phyloP scores from a whole-genome alignment of 345 rosid genomes.

The Melaleuca alternifolia region DNA sequence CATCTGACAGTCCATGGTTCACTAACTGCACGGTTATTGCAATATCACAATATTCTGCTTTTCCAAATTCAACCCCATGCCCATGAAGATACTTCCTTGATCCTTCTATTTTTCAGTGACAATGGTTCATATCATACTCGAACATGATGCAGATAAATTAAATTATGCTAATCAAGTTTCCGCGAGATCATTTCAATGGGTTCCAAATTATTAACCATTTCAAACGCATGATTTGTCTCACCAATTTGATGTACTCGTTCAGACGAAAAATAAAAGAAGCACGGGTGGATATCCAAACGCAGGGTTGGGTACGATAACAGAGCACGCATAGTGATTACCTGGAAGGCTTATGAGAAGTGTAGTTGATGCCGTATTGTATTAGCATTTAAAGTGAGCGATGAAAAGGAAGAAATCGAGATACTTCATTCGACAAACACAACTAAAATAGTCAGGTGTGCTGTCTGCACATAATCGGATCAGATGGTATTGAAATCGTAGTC shows the following conservation, averaged over 20 bases:
- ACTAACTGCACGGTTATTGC: neutral
- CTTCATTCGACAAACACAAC: too few relatives aligned
- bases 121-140: neutral
- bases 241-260: neutral
- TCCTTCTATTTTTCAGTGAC: neutral
- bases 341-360: too few relatives aligned
- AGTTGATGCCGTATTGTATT: too few relatives aligned
- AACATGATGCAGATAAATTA: neutral
- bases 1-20: conserved; percentile 2
- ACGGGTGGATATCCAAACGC: neutral
- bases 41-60: neutral
- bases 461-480: neutral
- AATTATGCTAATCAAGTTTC: neutral
- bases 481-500: too few relatives aligned
- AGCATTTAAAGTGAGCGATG: too few relatives aligned
- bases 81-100: neutral
- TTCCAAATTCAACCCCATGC: neutral
- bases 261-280: neutral
- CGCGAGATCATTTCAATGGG: neutral
- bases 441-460: too few relatives aligned
- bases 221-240: neutral
- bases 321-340: too few relatives aligned
- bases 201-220: neutral
- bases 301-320: too few relatives aligned
- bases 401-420: too few relatives aligned